These are phyloP conservation scores for Solidago caesia DNA, from an alignment of 129 eudicot species.

Conservation along the genomic window DNA sequence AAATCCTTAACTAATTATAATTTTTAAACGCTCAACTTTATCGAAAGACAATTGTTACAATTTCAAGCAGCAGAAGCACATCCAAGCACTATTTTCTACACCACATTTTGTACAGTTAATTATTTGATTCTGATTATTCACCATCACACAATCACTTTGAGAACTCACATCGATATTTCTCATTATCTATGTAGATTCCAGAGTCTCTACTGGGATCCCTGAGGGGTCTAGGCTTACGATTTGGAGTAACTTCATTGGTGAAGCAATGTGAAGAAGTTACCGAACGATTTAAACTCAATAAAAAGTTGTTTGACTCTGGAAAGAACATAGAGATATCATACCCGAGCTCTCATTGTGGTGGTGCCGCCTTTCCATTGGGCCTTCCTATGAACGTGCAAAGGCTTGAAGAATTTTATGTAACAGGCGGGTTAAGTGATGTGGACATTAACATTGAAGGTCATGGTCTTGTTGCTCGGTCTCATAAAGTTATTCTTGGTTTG, in stretches of 20 bases:
- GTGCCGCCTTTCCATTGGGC: conserved; percentile 50
- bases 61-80: background rate
- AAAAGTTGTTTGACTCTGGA: conserved; percentile 70
- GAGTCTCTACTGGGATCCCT: conserved; percentile 65
- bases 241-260: conserved; percentile 67
- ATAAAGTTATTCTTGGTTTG: conserved; percentile 78
- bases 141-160: background rate
- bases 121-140: background rate
- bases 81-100: conserved; percentile 10
- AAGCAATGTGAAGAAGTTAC: conserved; percentile 79
- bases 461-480: conserved; percentile 55
- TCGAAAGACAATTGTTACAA: background rate
- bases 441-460: conserved; percentile 71
- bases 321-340: conserved; percentile 72
- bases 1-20: background rate
- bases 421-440: conserved; percentile 66
- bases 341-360: conserved; percentile 49
- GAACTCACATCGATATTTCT: too few species aligned
- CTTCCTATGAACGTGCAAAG: conserved; percentile 54
- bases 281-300: conserved; percentile 72
- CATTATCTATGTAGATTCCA: conserved; percentile 44
- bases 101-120: background rate
- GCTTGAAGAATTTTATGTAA: conserved; percentile 53
- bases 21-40: background rate
- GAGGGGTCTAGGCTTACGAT: conserved; percentile 58